Evolutionary conservation across 1,139 yeast species (phyloP), one percentile per base, ranked within the genome.

Genomic region (Suhomyces coccinellae): DNA sequence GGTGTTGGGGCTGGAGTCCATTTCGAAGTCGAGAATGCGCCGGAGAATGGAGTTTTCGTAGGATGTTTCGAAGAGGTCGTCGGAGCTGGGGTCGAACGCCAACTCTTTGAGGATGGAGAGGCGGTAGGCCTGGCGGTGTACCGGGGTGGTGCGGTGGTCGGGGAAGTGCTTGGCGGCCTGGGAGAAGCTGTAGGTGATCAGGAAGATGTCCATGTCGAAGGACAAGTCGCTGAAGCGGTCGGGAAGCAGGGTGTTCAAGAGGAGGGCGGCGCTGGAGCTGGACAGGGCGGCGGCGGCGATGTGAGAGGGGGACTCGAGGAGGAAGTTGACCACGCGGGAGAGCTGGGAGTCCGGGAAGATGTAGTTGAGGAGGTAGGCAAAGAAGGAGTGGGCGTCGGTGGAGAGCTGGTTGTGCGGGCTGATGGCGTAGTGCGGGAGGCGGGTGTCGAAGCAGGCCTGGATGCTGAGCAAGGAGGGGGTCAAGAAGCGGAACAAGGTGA

Each of bases 31-130:
- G 24, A 51, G 32, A 20, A 57, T 57, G 24, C 41, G 34, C 20
- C 56, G 43, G 16, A 57, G 44, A 20, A 57, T 56, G 12, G 48
- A 45, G 30, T 55, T 56, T 33, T 54, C 58, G 43, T 55, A 56
- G 29, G 45, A 45, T 17, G 40, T 27, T 29, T 54, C 58, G 31
- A 38, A 53, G 13, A 46, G 43, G 33, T 49, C 51, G 32, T 49
- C 50, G 16, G 30, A 35, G 15, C 43, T 43, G 8, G 55, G 52
- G 28, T 48, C 50, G 33, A 52, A 53, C 0, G 50, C 43, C 16
- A 53, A 33, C 33, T 53, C 59, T 33, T 54, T 54, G 29, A 46
- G 33, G 8, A 55, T 42, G 24, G 58, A 52, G 15, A 49, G 46
- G 22, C 40, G 38, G 38, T 48, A 50, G 14, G 47, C 45, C 26